These are phyloP conservation scores for Trichoderma koningii DNA, from an alignment of 2,329 filamentous ascomycete genomes.

Conservation along the genomic window DNA sequence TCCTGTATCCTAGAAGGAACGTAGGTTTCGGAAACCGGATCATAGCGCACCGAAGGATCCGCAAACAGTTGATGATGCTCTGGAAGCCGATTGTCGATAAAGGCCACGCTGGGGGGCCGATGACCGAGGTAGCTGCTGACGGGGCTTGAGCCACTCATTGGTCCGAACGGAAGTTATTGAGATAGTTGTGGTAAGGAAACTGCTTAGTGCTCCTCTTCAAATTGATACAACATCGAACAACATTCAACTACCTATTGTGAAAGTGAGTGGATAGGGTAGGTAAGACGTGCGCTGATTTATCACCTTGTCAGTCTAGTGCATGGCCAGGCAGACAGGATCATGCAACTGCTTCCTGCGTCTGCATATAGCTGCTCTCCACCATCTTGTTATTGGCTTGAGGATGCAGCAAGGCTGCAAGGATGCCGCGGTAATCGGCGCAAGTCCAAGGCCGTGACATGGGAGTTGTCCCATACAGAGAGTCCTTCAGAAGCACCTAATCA, in stretches of 20 bases:
- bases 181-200: background rate
- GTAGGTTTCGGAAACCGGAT: background rate
- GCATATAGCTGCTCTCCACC: background rate
- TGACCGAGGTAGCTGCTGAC: background rate
- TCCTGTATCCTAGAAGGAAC: background rate
- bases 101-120: slow-evolving; percentile 8
- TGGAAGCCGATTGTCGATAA: slow-evolving; percentile 9
- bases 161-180: background rate
- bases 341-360: background rate
- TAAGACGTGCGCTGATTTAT: background rate
- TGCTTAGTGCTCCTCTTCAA: background rate
- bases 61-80: background rate
- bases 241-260: background rate
- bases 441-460: background rate
- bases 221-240: background rate
- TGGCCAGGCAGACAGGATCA: background rate
- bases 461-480: background rate
- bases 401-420: background rate
- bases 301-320: background rate
- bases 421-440: background rate
- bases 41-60: background rate
- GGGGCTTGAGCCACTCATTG: background rate
- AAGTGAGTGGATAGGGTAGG: no score
- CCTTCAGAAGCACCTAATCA: background rate
- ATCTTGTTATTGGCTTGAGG: background rate